Evolutionary conservation across 1,284 basidiomycete species (phyloP), one percentile per base, ranked within the genome.

Genomic region (Puccinia horiana): DNA sequence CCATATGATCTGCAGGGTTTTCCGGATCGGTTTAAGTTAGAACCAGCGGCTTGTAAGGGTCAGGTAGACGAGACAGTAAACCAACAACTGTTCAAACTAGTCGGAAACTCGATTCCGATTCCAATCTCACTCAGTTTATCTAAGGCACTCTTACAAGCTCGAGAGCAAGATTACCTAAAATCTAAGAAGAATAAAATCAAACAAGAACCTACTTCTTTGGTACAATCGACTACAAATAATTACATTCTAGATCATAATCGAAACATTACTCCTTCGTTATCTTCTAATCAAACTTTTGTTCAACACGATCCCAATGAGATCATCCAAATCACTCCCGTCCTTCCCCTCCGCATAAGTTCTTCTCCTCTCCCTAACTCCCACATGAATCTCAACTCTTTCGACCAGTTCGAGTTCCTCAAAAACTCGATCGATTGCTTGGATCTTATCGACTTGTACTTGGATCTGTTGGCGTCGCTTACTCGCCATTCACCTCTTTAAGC

Each of bases 41-140:
- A 61, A 26, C 75, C 58, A 18, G 47, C n/a, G 40, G 40, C 14
- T 1, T 47, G 37, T 29, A 69, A 52, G 20, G 52, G 37, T 54
- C 37, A 79, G 49, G 23, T 26, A 32, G 26, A 70, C 2, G 44
- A 69, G 77, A 56, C 58, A 29, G 23, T 70, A 6, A 44, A 70
- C 47, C 69, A 70, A 49, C 69, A 70, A 42, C 58, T 70, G n/a
- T 79, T 67, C 52, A 69, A 72, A 35, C 67, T 67, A 42, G 44
- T 79, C 37, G 77, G 77, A 11, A 79, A 79, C 42, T n/a, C 77
- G 18, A 79, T 79, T 16, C 77, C 77, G 20, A 70, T 79, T 18
- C 77, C 40, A 1, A 67, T 78, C 26, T 78, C 58, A 0, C 20
- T 78, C 29, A 63, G 42, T 29, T 44, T 78, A 4, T 29, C 61